Percentiles rank a stretch among this genome's conserved stretches.
phyloP scores from a whole-genome alignment of 768 basidiomycete genomes.

The Naganishia randhawae region DNA sequence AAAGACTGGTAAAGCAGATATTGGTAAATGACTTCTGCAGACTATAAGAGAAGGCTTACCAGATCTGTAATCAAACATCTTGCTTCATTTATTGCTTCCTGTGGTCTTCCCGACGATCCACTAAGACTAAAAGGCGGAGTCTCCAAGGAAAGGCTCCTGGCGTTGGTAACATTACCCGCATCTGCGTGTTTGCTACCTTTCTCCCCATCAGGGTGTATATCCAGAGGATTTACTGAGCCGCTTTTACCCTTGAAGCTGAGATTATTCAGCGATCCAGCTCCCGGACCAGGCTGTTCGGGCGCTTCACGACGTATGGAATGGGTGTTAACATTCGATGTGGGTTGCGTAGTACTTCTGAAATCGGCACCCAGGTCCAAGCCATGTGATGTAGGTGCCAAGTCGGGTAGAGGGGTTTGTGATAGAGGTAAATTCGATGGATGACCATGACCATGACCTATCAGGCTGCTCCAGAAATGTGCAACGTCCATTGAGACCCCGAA shows the following conservation, averaged over 20 bases:
- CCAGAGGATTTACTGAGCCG: background rate
- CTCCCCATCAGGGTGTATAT: background rate
- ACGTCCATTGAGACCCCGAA: slow-evolving; percentile 17
- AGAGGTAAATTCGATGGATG: background rate
- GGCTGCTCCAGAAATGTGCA: slow-evolving; percentile 17
- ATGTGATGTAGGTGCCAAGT: background rate
- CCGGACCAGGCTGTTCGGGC: background rate
- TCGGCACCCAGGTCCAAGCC: background rate
- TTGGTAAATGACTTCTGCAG: background rate
- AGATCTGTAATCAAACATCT: slow-evolving; percentile 25
- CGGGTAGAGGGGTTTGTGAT: background rate
- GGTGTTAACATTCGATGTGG: background rate
- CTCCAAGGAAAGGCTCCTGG: background rate
- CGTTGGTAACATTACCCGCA: background rate
- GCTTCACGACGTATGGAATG: background rate
- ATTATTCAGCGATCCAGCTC: too few species aligned
- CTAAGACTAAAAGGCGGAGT: background rate
- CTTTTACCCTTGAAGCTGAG: too few species aligned
- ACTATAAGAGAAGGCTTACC: background rate
- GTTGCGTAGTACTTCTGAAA: background rate
- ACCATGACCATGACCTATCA: slow-evolving; percentile 4
- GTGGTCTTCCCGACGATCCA: slow-evolving; percentile 10
- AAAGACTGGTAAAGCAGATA: slow-evolving; percentile 11
- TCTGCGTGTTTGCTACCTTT: background rate
- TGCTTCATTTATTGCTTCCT: slow-evolving; percentile 30